Conservation (phyloP, 352 stramenopile species). For the Elongisporangium senticosum region DNA sequence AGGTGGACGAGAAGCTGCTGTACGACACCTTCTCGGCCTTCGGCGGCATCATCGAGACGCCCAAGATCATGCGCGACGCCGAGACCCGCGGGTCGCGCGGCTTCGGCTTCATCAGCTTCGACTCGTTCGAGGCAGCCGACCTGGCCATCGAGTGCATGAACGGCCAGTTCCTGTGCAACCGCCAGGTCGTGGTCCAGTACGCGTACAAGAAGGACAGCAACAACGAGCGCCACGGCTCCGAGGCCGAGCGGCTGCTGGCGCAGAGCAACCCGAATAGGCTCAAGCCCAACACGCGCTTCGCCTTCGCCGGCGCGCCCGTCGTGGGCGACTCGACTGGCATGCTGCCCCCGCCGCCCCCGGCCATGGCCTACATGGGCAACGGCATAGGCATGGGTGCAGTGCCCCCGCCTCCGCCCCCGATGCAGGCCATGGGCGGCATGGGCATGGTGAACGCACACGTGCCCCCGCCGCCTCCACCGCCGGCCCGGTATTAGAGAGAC, state of each 20-base stretch:
- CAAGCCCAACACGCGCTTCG: constrained; percentile 76
- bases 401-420: constrained; percentile 24
- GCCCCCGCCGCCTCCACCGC: constrained; percentile 34
- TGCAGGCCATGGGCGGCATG: constrained; percentile 25
- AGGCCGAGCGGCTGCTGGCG: constrained; percentile 83
- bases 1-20: constrained; percentile 98
- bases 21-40: constrained; percentile 99
- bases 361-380: constrained; percentile 3
- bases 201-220: constrained; percentile 97
- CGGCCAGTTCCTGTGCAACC: constrained; percentile 96
- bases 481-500: constrained; percentile 24
- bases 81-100: constrained; percentile 91
- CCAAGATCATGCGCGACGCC: constrained; percentile 93
- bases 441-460: constrained; percentile 24
- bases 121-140: constrained; percentile 97
- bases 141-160: constrained; percentile 99
- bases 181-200: constrained; percentile 98
- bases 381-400: constrained; percentile 28
- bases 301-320: constrained; percentile 19
- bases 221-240: constrained; percentile 89
- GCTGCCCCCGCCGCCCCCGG: constrained; percentile 25
- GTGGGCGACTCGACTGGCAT: constrained; percentile 2
- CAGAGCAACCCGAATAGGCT: constrained; percentile 80
- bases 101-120: constrained; percentile 97
- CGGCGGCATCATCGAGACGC: constrained; percentile 94